Conservation (phyloP, 2,329 filamentous ascomycete species). For the Cladophialophora psammophila region DNA sequence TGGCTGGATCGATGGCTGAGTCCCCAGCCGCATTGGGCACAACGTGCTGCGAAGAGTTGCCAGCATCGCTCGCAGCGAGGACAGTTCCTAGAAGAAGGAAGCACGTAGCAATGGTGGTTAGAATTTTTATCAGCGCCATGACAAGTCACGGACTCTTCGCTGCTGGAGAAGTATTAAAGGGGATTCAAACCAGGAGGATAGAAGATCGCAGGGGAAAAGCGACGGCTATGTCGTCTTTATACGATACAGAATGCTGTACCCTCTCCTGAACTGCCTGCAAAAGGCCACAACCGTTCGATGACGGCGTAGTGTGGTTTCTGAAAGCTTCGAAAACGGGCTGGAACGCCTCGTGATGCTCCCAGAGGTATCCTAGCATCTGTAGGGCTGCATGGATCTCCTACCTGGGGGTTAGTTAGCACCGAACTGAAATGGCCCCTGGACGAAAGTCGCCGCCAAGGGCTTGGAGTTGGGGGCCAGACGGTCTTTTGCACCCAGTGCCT, state of each 20-base stretch:
- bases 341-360: neutral
- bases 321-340: constrained; percentile 5
- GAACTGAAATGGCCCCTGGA: neutral
- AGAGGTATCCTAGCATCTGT: neutral
- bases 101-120: constrained; percentile 9
- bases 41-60: constrained; percentile 23
- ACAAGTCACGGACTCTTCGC: neutral
- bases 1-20: constrained; percentile 5
- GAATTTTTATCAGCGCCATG: constrained; percentile 13
- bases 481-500: neutral
- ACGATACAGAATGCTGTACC: neutral
- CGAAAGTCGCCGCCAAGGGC: neutral
- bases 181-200: neutral
- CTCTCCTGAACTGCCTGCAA: neutral
- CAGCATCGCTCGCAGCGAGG: constrained; percentile 7
- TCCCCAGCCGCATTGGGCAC: constrained; percentile 21
- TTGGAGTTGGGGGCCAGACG: neutral
- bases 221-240: neutral
- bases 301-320: constrained; percentile 2
- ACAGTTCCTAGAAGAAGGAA: constrained; percentile 11
- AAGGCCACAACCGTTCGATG: neutral
- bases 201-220: neutral
- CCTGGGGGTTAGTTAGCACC: neutral
- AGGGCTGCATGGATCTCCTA: neutral
- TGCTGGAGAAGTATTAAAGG: neutral